A percentile compares a stretch with the other conserved stretches of the same genome.
Evolutionary conservation across 1,139 yeast species (phyloP).

Genomic region (Nakaseomyces glabratus): DNA sequence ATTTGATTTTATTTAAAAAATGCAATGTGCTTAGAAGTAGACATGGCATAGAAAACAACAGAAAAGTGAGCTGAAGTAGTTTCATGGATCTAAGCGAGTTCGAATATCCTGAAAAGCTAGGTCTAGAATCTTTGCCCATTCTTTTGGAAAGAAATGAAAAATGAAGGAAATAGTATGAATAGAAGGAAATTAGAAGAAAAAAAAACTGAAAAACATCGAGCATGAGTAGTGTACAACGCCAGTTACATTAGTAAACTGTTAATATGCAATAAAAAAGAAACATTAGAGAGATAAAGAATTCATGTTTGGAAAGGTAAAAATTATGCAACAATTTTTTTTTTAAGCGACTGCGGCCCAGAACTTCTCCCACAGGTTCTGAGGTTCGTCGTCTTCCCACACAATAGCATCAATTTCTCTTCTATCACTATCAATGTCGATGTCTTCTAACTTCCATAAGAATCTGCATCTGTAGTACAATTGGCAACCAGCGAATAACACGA

Average conservation of each 20-base stretch:
- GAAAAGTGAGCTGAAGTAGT: too few relatives aligned
- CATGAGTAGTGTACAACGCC: too few relatives aligned
- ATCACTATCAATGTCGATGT: conserved; percentile 55
- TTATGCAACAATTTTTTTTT: too few relatives aligned
- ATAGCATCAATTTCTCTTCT: conserved; percentile 52
- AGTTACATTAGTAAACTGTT: too few relatives aligned
- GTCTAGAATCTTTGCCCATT: too few relatives aligned
- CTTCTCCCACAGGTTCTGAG: conserved; percentile 46
- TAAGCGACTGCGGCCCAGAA: conserved; percentile 39
- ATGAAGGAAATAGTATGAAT: not conserved
- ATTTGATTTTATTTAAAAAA: too few relatives aligned
- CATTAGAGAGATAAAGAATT: not conserved
- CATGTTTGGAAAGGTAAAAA: too few relatives aligned
- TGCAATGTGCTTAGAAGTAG: too few relatives aligned
- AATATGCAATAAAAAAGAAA: too few relatives aligned
- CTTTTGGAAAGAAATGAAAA: not conserved
- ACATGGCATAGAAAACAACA: too few relatives aligned
- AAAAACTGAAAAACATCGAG: not conserved
- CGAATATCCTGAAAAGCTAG: too few relatives aligned
- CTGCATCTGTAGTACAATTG: conserved; percentile 41
- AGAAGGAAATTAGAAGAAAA: not conserved
- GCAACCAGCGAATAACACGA: conserved; percentile 42
- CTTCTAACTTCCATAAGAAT: conserved; percentile 39
- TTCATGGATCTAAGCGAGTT: too few relatives aligned
- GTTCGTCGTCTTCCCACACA: conserved; percentile 44